Conservation (phyloP, 2,329 filamentous ascomycete species). For the Aspergillus oerlinghausenensis region DNA sequence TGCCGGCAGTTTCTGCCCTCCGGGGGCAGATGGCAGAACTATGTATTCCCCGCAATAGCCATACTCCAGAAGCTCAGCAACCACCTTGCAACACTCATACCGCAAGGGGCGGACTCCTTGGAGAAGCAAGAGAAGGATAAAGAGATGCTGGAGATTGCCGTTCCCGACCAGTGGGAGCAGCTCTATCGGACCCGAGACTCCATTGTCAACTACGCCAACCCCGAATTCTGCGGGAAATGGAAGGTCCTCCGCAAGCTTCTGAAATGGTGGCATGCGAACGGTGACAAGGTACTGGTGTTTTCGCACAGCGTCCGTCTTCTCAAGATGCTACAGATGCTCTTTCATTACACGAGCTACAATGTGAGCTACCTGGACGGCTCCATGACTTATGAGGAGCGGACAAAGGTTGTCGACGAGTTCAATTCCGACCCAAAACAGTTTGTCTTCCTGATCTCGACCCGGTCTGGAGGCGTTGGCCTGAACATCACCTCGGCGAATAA, state of each 20-base stretch:
- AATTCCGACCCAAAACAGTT: slow-evolving; percentile 84
- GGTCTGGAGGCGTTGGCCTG: slow-evolving; percentile 85
- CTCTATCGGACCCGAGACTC: slow-evolving; percentile 72
- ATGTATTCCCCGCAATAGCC: slow-evolving; percentile 80
- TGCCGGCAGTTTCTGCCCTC: slow-evolving; percentile 60
- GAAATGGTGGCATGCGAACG: slow-evolving; percentile 81
- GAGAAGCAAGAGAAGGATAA: slow-evolving; percentile 78
- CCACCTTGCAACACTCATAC: slow-evolving; percentile 84
- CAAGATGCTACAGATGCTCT: slow-evolving; percentile 77
- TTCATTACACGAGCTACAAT: slow-evolving; percentile 83
- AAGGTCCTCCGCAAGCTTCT: slow-evolving; percentile 81
- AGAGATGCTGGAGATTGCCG: slow-evolving; percentile 65
- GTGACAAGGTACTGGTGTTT: slow-evolving; percentile 93
- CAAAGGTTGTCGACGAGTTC: slow-evolving; percentile 80
- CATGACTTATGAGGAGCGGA: slow-evolving; percentile 76
- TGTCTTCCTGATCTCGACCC: slow-evolving; percentile 92
- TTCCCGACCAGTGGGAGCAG: slow-evolving; percentile 69
- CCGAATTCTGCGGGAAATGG: slow-evolving; percentile 96
- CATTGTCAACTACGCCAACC: slow-evolving; percentile 75
- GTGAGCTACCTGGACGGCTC: slow-evolving; percentile 86
- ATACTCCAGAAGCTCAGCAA: slow-evolving; percentile 85
- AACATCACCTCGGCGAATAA: slow-evolving; percentile 99
- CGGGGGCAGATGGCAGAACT: slow-evolving; percentile 64
- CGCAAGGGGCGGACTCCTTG: slow-evolving; percentile 56
- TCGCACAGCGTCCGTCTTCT: slow-evolving; percentile 85